Percentiles rank a stretch among this genome's conserved stretches.
phyloP scores from a whole-genome alignment of 1,284 basidiomycete genomes.

The Fomes fomentarius region DNA sequence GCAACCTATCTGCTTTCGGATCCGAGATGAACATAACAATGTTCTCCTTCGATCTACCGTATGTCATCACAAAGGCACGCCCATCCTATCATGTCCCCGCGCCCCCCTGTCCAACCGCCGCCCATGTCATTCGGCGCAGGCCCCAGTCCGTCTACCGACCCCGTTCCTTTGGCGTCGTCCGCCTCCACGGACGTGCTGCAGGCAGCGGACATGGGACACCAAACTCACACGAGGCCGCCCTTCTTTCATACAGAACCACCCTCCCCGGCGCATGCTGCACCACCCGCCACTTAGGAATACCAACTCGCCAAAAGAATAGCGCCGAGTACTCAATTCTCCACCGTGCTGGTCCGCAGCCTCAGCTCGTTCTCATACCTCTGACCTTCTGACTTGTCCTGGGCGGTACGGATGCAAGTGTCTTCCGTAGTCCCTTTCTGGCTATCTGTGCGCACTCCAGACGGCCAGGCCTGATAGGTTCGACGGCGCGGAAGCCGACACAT shows the following conservation, averaged over 20 bases:
- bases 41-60: constrained; percentile 1
- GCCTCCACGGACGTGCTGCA: not conserved
- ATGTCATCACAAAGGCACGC: constrained; percentile 5
- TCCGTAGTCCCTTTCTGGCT: constrained; percentile 5
- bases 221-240: constrained; percentile 17
- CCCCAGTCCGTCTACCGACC: not conserved
- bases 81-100: not conserved
- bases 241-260: constrained; percentile 24
- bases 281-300: constrained; percentile 7
- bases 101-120: not conserved
- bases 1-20: constrained; percentile 29
- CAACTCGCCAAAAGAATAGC: constrained; percentile 10
- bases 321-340: constrained; percentile 5
- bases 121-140: too few relatives aligned
- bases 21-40: constrained; percentile 24
- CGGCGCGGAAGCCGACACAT: constrained; percentile 2
- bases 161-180: too few relatives aligned
- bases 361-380: constrained; percentile 5
- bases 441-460: not conserved
- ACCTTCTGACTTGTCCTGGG: constrained; percentile 13
- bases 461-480: constrained; percentile 6
- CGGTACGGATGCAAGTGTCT: constrained; percentile 1
- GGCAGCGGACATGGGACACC: not conserved
- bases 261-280: constrained; percentile 1
- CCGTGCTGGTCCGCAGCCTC: constrained; percentile 1